Conservation (phyloP, 805 yeast species). For the Saturnispora besseyi region DNA sequence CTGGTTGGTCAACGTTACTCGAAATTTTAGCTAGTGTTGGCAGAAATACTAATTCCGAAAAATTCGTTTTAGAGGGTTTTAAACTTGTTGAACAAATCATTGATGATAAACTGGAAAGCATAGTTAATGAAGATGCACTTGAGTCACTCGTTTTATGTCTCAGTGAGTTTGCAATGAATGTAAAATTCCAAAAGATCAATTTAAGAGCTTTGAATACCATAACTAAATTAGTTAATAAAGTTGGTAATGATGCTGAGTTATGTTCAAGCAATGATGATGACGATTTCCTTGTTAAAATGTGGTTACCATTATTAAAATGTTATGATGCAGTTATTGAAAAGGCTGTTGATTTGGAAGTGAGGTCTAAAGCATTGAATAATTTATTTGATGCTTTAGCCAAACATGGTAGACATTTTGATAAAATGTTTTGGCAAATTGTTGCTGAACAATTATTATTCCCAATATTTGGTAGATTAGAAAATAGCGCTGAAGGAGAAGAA, state of each 20-base stretch:
- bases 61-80: slow-evolving; percentile 55
- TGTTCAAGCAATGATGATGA: slow-evolving; percentile 16
- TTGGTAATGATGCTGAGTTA: slow-evolving; percentile 36
- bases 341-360: slow-evolving; percentile 88
- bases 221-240: slow-evolving; percentile 48
- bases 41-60: slow-evolving; percentile 39
- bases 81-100: slow-evolving; percentile 54
- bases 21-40: slow-evolving; percentile 73
- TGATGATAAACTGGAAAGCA: slow-evolving; percentile 50
- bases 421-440: slow-evolving; percentile 72
- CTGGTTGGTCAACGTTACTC: slow-evolving; percentile 93
- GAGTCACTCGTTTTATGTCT: slow-evolving; percentile 63
- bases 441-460: slow-evolving; percentile 81
- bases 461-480: slow-evolving; percentile 70
- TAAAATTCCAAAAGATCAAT: slow-evolving; percentile 68
- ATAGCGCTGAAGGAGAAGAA: slow-evolving; percentile 72
- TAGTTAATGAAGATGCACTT: slow-evolving; percentile 62
- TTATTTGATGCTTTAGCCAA: slow-evolving; percentile 75
- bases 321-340: slow-evolving; percentile 86
- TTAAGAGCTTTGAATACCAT: slow-evolving; percentile 73
- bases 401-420: slow-evolving; percentile 69
- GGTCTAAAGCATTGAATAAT: slow-evolving; percentile 77
- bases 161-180: slow-evolving; percentile 77
- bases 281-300: slow-evolving; percentile 44
- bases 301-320: slow-evolving; percentile 84